A percentile compares a stretch with the other conserved stretches of the same genome.
These are phyloP conservation scores for Passiflora organensis DNA, from an alignment of 345 rosid species.

Conservation along the genomic window DNA sequence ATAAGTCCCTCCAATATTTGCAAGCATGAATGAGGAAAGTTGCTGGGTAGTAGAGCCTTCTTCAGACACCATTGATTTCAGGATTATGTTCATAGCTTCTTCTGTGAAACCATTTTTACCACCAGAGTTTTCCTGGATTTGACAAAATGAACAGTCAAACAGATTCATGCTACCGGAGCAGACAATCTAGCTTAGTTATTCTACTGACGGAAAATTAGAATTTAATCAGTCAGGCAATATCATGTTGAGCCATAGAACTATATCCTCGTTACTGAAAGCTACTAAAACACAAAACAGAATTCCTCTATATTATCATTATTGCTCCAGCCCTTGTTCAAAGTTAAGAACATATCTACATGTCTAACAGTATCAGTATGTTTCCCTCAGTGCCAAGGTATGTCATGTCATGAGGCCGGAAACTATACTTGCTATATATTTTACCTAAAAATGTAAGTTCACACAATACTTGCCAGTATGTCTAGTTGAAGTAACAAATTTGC, in stretches of 20 bases:
- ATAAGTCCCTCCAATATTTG: constrained; percentile 88
- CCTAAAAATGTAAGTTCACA: background rate
- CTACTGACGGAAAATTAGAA: no score
- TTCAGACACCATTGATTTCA: constrained; percentile 41
- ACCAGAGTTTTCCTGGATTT: constrained; percentile 52
- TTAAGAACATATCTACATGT: background rate
- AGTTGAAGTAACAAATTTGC: constrained; percentile 74
- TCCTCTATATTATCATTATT: background rate
- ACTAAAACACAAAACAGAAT: no score
- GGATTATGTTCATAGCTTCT: constrained; percentile 52
- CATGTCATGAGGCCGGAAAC: no score
- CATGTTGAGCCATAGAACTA: background rate
- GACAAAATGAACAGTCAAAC: background rate
- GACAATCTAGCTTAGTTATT: no score
- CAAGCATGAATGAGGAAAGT: constrained; percentile 55
- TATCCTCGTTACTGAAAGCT: no score
- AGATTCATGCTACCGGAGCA: background rate
- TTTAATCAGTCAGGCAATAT: background rate
- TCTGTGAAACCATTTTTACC: constrained; percentile 41
- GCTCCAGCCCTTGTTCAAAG: background rate
- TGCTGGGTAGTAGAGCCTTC: constrained; percentile 41
- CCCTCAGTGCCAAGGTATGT: no score
- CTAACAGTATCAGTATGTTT: no score
- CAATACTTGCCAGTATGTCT: constrained; percentile 46
- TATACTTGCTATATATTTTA: no score